Conservation (phyloP, 1,284 basidiomycete genomes). For the Pascua sp. region DNA sequence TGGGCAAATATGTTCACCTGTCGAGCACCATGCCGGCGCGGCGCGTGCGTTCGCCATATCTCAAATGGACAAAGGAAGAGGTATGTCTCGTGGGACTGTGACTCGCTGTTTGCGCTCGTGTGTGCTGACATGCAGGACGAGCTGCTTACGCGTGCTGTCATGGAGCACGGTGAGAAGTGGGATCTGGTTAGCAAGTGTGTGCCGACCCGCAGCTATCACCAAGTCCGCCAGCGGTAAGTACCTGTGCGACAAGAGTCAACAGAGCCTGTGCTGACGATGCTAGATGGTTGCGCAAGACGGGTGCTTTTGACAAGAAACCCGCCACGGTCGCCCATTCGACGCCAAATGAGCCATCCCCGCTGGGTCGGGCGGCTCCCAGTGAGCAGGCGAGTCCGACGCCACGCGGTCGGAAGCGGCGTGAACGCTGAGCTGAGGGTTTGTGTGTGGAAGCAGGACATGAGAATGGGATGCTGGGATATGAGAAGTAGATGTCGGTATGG, state of each 20-base stretch:
- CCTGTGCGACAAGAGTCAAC: background rate
- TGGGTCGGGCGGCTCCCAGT: constrained; percentile 4
- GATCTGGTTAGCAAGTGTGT: constrained; percentile 47
- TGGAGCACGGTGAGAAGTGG: constrained; percentile 49
- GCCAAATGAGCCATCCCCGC: constrained; percentile 12
- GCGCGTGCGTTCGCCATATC: constrained; percentile 41
- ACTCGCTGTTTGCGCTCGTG: no score
- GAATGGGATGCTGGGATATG: no score
- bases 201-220: constrained; percentile 46
- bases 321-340: background rate
- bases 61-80: constrained; percentile 49
- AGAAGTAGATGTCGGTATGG: no score
- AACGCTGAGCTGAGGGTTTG: background rate
- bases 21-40: constrained; percentile 39
- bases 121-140: constrained; percentile 32
- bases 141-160: constrained; percentile 44
- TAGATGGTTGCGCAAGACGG: constrained; percentile 46
- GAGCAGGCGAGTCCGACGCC: constrained; percentile 22
- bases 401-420: constrained; percentile 11
- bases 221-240: constrained; percentile 42
- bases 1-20: constrained; percentile 46
- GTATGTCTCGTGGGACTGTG: constrained; percentile 18
- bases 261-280: background rate
- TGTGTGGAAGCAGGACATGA: no score
- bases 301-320: constrained; percentile 47